Base-by-base conservation (phyloP, 2,329 filamentous ascomycete species). In the Exophiala sp. region DNA sequence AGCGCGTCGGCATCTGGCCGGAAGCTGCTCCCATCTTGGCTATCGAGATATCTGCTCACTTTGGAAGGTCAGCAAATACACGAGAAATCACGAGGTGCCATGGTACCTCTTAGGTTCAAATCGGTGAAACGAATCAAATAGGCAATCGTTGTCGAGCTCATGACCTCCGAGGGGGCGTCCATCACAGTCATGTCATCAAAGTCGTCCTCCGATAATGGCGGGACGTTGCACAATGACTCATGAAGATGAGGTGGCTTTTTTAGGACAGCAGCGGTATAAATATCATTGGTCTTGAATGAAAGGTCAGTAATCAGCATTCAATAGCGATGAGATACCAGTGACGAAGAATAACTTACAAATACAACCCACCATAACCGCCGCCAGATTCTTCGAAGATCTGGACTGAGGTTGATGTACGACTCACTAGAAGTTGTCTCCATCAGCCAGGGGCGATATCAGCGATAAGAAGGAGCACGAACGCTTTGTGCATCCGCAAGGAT, bases 401-500 rank as follows among this genome's bases (percentile, higher is more conserved):
- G 29, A 32, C 29, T 7, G 29, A 32, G 29, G 29, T 32, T 32
- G 29, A 32, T n/a, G 29, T 32, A 32, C 11, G 29, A 32, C 29
- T 32, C 29, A 32, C 29, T 32, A 32, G 29, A n/a, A 3, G n/a
- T 10, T 32, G 11, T 10, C 29, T n/a, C 29, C 11, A 32, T 32
- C 29, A 32, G 29, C 29, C 29, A 32, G 29, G 29, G 11, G 29
- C 3, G 11, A n/a, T 32, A 32, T 32, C 29, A 32, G 29, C 29
- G 29, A 32, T n/a, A 7, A 32, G 29, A 10, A 32, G 29, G 29
- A 32, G 29, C 29, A 32, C 29, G 29, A 32, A 32, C 29, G 29
- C 29, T 32, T 32, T 32, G 29, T 57, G 55, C 55, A 57, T 57
- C 19, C 55, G 52, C 1, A 57, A 46, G 2, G 52, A 50, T 18